Evolutionary conservation across 2,329 filamentous ascomycete species (phyloP), one percentile per base, ranked within the genome.

Genomic region (Penicillium nordicum): DNA sequence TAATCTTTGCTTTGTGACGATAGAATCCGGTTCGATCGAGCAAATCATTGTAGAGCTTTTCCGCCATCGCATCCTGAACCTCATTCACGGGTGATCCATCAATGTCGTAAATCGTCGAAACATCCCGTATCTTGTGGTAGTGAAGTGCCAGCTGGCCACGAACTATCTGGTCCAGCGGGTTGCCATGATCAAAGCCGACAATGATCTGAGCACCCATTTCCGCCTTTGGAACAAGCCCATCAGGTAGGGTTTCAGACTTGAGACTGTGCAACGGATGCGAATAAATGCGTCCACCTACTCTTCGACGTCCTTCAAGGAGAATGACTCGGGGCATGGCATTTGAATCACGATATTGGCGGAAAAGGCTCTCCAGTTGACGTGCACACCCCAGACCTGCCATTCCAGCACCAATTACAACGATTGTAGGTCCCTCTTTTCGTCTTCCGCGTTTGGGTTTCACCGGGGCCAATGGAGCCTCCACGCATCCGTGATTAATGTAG

Each of bases 191-290:
- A 71, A 97, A 99, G 0, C 94, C 94, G 34, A 95, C 97, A 59
- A 99, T 92, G 58, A 99, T 97, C 81, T 99, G 96, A 53, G 93
- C 94, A 29, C 94, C 94, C 87, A 97, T 95, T 72, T 99, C 94
- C 32, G 91, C 94, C 21, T 92, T 97, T 68, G 88, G 88, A 49
- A 76, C 83, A 72, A 81, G 84, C 74, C 79, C 70, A 63, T 79
- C 67, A 70, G 80, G 75, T 69, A 85, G 64, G 62, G 76, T 74
- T 68, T 79, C 69, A 54, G 79, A 74, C 72, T 83, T 72, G 78
- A 88, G 77, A 78, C 85, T 81, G 79, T 77, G 78, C 58, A 87
- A 73, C 45, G 83, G 84, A 69, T 88, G 91, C 51, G 94, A 99
- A 74, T 97, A 97, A 21, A 99, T 91, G 63, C 94, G 86, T 40